Evolutionary conservation across 352 stramenopile species (phyloP).

Genomic region (Phytophthora nicotianae): DNA sequence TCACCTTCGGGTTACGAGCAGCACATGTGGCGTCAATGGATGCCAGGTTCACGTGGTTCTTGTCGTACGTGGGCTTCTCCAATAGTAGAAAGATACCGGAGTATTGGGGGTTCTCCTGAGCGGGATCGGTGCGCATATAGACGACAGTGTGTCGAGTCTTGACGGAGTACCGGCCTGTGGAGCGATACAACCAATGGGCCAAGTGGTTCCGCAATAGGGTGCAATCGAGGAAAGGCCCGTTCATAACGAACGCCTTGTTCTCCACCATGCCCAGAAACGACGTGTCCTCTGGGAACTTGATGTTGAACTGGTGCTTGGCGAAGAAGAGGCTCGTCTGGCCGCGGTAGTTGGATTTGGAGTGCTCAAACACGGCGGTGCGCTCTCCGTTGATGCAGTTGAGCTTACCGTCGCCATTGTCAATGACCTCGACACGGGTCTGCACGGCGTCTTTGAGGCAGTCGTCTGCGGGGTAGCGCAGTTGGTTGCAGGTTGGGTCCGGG

Average conservation of each 20-base stretch:
- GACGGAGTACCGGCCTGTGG: slow-evolving; percentile 70
- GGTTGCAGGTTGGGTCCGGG: slow-evolving; percentile 75
- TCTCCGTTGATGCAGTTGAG: slow-evolving; percentile 64
- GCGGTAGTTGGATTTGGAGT: slow-evolving; percentile 71
- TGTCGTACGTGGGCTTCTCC: slow-evolving; percentile 78
- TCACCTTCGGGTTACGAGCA: slow-evolving; percentile 36
- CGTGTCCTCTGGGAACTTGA: slow-evolving; percentile 58
- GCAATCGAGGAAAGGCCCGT: slow-evolving; percentile 77
- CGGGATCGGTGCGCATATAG: slow-evolving; percentile 56
- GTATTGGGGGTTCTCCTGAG: slow-evolving; percentile 46
- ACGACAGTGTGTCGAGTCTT: slow-evolving; percentile 68
- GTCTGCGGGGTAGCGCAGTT: slow-evolving; percentile 63
- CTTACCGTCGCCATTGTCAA: slow-evolving; percentile 59
- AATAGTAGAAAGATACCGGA: slow-evolving; percentile 74
- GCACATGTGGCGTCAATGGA: slow-evolving; percentile 51
- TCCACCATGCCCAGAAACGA: slow-evolving; percentile 64
- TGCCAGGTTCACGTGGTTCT: slow-evolving; percentile 68
- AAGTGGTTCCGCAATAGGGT: slow-evolving; percentile 80
- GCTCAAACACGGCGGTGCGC: slow-evolving; percentile 46
- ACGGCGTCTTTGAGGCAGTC: slow-evolving; percentile 73
- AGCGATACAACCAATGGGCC: slow-evolving; percentile 76
- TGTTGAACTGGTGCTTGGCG: slow-evolving; percentile 76
- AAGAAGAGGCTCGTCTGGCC: slow-evolving; percentile 81
- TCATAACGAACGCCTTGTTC: slow-evolving; percentile 75
- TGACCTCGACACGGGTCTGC: slow-evolving; percentile 55